Evolutionary conservation across 2,329 filamentous ascomycete genomes (phyloP), one percentile per base, ranked within the genome.

Genomic region (Emydomyces testavorans): DNA sequence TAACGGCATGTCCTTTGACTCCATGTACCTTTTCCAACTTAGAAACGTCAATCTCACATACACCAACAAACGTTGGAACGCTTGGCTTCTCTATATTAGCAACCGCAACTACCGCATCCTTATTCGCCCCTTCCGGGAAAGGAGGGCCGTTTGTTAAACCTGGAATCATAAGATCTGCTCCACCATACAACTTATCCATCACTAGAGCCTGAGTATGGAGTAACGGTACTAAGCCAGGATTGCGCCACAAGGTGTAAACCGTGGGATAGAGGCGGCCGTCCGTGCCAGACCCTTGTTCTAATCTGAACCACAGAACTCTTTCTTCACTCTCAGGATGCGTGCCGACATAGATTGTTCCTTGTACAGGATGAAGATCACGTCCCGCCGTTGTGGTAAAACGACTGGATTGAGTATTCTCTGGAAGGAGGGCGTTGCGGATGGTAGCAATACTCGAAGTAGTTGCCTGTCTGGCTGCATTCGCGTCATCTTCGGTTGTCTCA

Each of bases 111-210:
- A 82, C 64, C 2, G 77, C 69, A 1, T 75, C 78, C 57, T 77
- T 76, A 44, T 70, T 75, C 1, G 80, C 80, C 39, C 68, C 68
- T 29, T 65, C 56, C 3, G 79, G 77, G 57, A 82, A 83, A 1
- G 79, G 79, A 8, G 79, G 78, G 1, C 80, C 79, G 45, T 76
- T 73, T 23, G 79, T 74, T 11, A 84, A 64, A 6, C 80, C 80
- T 1, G 80, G 80, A 1, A 76, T 82, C 80, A 83, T 83, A 40
- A 84, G 65, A 61, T 83, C 79, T 16, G 80, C 79, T 3, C 80
- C 80, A 6, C 73, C 72, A 49, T 75, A 75, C 6, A 84, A 65
- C 62, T 82, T 83, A 51, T 74, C 69, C 57, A 83, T 74, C 20
- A 78, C 71, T 41, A 69, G 57, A 7, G 71, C 68, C 3, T 77